These are phyloP conservation scores for Phlebiopsis gigantea DNA, from an alignment of 768 basidiomycete species.

Conservation along the genomic window DNA sequence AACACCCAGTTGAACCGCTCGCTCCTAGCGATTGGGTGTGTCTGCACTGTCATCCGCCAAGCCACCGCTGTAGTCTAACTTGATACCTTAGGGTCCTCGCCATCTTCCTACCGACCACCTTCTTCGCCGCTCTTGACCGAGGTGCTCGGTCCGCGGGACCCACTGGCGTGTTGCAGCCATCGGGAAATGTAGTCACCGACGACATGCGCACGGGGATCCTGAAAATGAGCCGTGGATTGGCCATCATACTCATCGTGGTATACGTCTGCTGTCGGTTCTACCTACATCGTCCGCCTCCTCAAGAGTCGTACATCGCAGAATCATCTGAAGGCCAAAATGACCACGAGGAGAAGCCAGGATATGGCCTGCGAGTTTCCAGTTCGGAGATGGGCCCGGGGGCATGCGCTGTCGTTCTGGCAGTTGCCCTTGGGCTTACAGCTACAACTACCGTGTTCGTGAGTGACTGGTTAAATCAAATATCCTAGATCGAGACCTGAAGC, in stretches of 20 bases:
- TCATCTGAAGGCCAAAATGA: conserved; percentile 33
- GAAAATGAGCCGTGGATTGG: conserved; percentile 58
- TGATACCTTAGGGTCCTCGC: conserved; percentile 50
- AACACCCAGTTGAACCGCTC: conserved; percentile 63
- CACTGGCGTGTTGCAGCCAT: conserved; percentile 16
- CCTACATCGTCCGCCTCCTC: conserved; percentile 69
- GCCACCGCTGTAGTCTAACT: neutral
- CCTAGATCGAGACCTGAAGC: no score
- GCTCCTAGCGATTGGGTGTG: conserved; percentile 61
- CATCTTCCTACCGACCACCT: conserved; percentile 59
- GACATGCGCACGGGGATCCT: conserved; percentile 42
- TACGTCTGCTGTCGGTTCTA: conserved; percentile 65
- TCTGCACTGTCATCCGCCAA: no score
- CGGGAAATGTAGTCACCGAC: conserved; percentile 34
- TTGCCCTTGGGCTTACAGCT: conserved; percentile 58
- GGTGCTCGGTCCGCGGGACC: conserved; percentile 18
- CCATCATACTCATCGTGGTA: conserved; percentile 57
- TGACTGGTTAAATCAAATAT: no score
- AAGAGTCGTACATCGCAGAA: conserved; percentile 45
- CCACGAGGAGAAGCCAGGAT: conserved; percentile 24
- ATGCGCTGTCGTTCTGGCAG: conserved; percentile 44
- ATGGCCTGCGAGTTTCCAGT: conserved; percentile 37
- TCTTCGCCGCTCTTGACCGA: conserved; percentile 55
- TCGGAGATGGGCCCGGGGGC: conserved; percentile 63
- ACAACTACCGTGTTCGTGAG: conserved; percentile 67